A percentile compares a stretch with the other conserved stretches of the same genome.
Evolutionary conservation across 73 alveolate genomes (phyloP).

Genomic region (Paramecium caudatum): DNA sequence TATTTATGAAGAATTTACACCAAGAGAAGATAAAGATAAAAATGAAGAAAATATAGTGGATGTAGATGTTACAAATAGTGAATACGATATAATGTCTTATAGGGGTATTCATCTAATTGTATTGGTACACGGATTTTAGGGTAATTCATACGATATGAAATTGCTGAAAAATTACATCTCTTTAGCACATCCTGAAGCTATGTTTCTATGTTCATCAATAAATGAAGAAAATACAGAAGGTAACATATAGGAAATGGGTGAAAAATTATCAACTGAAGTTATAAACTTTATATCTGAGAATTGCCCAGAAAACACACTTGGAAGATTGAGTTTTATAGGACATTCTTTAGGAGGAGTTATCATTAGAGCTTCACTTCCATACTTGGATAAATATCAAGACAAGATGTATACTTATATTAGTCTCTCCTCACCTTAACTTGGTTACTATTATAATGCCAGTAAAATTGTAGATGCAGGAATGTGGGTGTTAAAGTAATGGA

Average conservation of each 20-base stretch:
- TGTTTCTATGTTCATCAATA: conserved; percentile 93
- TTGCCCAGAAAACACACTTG: conserved; percentile 91
- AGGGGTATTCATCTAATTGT: conserved; percentile 96
- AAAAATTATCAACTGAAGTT: conserved; percentile 93
- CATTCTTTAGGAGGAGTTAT: conserved; percentile 81
- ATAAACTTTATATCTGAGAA: conserved; percentile 89
- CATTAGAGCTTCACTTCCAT: conserved; percentile 94
- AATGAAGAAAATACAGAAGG: conserved; percentile 97
- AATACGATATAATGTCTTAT: conserved; percentile 78
- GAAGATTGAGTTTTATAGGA: conserved; percentile 93
- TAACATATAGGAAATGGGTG: conserved; percentile 97
- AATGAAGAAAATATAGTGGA: conserved; percentile 80
- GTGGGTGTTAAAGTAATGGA: conserved; percentile 97
- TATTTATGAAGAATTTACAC: conserved; percentile 86
- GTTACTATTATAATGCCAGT: conserved; percentile 92
- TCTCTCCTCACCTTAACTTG: conserved; percentile 96
- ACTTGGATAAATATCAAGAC: conserved; percentile 90
- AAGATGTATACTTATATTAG: conserved; percentile 93
- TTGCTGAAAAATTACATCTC: conserved; percentile 94
- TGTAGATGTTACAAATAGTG: conserved; percentile 71
- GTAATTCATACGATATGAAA: conserved; percentile 97
- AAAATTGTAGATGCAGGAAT: conserved; percentile 97
- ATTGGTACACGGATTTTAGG: conserved; percentile 98
- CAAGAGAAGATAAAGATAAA: conserved; percentile 81
- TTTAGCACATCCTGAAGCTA: conserved; percentile 93